These are phyloP conservation scores for Candida sp. DNA, from an alignment of 1,139 yeast genomes.

Conservation along the genomic window DNA sequence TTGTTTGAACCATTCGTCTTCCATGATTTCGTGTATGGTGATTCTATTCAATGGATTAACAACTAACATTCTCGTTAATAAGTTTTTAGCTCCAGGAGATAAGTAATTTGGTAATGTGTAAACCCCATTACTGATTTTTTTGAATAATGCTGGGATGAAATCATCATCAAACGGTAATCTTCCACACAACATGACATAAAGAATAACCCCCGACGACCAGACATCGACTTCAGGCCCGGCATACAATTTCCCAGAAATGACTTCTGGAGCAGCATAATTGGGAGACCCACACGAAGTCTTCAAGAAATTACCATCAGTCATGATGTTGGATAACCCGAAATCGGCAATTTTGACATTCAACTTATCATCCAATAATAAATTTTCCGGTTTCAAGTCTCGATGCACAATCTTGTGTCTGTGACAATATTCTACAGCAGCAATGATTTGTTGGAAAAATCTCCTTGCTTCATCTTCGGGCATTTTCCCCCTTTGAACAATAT, in stretches of 20 bases:
- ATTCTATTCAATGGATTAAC: conserved; percentile 96
- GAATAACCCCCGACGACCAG: conserved; percentile 97
- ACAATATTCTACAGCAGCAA: conserved; percentile 97
- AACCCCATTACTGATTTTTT: conserved; percentile 93
- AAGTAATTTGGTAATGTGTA: conserved; percentile 89
- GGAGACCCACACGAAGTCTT: conserved; percentile 98
- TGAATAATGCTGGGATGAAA: conserved; percentile 92
- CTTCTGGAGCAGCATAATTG: conserved; percentile 98
- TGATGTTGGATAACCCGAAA: conserved; percentile 91
- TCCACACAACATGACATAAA: conserved; percentile 96
- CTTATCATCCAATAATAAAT: conserved; percentile 84
- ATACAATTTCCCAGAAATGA: conserved; percentile 90
- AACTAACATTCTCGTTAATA: conserved; percentile 89
- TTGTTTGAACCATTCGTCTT: conserved; percentile 92
- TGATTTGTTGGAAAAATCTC: conserved; percentile 94
- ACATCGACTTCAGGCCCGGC: conserved; percentile 99
- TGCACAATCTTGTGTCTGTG: conserved; percentile 98
- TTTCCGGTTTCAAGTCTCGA: conserved; percentile 94
- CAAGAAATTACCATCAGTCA: conserved; percentile 97
- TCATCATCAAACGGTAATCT: conserved; percentile 98
- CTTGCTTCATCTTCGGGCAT: conserved; percentile 96
- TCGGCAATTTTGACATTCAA: conserved; percentile 96
- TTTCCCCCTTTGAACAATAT: conserved; percentile 91
- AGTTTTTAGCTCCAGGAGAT: conserved; percentile 82
- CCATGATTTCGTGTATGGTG: conserved; percentile 90